phyloP scores from a whole-genome alignment of 495 filamentous ascomycete genomes.

The Penicillium roqueforti region DNA sequence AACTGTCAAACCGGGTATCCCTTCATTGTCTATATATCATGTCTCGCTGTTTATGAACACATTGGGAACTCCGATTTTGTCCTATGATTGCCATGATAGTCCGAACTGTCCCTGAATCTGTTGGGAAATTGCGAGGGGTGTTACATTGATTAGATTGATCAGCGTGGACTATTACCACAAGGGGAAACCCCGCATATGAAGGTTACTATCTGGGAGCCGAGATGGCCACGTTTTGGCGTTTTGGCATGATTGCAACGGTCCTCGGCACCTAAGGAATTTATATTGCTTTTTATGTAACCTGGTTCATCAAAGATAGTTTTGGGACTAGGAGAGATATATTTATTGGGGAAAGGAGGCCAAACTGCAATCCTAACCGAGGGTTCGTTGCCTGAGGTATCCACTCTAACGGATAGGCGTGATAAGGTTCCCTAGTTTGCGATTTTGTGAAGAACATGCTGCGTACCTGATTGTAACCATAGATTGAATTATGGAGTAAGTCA shows the following conservation, averaged over 20 bases:
- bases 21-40: neutral
- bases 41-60: neutral
- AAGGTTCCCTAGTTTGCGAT: too few species aligned
- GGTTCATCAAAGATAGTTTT: neutral
- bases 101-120: neutral
- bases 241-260: neutral
- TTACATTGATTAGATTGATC: conserved; percentile 24
- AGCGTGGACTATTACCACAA: neutral
- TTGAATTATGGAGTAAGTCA: too few species aligned
- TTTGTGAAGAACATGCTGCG: too few species aligned
- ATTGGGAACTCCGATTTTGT: neutral
- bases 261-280: neutral
- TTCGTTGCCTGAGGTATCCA: too few species aligned
- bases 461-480: too few species aligned
- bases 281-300: neutral
- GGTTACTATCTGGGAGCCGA: neutral
- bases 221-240: too few species aligned
- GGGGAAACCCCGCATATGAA: neutral
- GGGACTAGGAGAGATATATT: too few species aligned
- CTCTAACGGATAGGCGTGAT: too few species aligned
- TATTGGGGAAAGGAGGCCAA: too few species aligned
- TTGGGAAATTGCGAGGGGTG: neutral
- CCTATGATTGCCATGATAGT: neutral
- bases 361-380: too few species aligned
- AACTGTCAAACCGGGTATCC: neutral